Evolutionary conservation across 2,329 filamentous ascomycete species (phyloP).

Genomic region (Zopfia rhizophila): DNA sequence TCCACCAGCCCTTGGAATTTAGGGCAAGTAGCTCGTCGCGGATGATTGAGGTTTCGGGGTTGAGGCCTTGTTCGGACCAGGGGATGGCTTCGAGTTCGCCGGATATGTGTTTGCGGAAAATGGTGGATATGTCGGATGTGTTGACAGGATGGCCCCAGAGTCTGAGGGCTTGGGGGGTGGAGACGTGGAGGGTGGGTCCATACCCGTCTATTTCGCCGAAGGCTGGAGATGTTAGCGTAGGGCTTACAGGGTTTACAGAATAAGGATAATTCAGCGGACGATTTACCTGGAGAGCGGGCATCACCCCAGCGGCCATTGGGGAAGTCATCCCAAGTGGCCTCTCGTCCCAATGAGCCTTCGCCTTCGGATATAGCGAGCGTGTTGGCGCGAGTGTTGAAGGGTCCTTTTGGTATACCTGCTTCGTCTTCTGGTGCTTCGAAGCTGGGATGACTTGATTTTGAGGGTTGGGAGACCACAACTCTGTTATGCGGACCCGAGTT

Average conservation of each 20-base stretch:
- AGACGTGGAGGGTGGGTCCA: constrained; percentile 93
- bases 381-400: constrained; percentile 79
- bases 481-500: constrained; percentile 89
- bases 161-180: constrained; percentile 80
- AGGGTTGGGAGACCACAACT: constrained; percentile 78
- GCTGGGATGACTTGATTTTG: constrained; percentile 60
- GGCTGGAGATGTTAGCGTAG: constrained; percentile 57
- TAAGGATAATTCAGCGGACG: too few relatives aligned
- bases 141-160: constrained; percentile 85
- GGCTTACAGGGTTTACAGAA: neutral
- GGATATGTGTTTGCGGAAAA: constrained; percentile 84
- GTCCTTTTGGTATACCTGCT: constrained; percentile 78
- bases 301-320: constrained; percentile 97
- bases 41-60: constrained; percentile 85
- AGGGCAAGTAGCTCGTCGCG: constrained; percentile 77
- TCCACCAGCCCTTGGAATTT: constrained; percentile 93
- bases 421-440: constrained; percentile 79
- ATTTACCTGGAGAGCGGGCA: constrained; percentile 79
- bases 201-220: constrained; percentile 99
- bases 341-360: constrained; percentile 85
- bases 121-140: constrained; percentile 75
- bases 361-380: constrained; percentile 95
- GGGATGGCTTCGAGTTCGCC: constrained; percentile 85
- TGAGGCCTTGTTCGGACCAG: constrained; percentile 91
- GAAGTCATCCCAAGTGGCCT: constrained; percentile 99